Evolutionary conservation across 2,329 filamentous ascomycete species (phyloP).

Genomic region (Fusarium napiforme): DNA sequence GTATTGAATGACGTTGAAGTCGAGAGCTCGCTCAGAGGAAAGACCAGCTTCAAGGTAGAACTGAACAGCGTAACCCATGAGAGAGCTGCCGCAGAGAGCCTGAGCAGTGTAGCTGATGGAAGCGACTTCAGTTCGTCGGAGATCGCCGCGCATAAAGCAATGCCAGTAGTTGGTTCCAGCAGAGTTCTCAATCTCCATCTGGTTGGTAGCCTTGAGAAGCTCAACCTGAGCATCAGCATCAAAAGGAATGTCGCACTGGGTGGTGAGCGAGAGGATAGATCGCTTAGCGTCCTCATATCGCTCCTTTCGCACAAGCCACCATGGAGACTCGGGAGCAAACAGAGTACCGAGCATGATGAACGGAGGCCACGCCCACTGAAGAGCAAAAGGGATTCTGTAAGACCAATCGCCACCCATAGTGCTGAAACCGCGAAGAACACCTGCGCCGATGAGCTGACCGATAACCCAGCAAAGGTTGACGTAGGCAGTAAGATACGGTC

Average conservation of each 20-base stretch:
- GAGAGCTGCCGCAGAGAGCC: constrained; percentile 14
- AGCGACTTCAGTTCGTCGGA: constrained; percentile 15
- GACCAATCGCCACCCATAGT: constrained; percentile 55
- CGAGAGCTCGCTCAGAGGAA: constrained; percentile 1
- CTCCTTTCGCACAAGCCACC: constrained; percentile 59
- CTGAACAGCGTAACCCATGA: constrained; percentile 18
- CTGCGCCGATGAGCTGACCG: constrained; percentile 58
- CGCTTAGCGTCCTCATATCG: constrained; percentile 52
- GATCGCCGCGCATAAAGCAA: constrained; percentile 22
- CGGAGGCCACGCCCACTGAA: constrained; percentile 60
- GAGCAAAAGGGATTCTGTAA: constrained; percentile 59
- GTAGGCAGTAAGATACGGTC: constrained; percentile 60
- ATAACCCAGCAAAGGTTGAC: constrained; percentile 62
- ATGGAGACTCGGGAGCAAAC: constrained; percentile 62
- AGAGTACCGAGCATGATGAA: constrained; percentile 56
- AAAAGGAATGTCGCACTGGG: constrained; percentile 8
- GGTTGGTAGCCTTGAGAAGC: constrained; percentile 45
- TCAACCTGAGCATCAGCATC: constrained; percentile 59
- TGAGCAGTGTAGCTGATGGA: constrained; percentile 12
- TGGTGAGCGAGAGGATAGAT: constrained; percentile 37
- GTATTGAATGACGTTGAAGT: constrained; percentile 22
- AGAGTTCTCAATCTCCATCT: constrained; percentile 26
- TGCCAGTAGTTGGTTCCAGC: constrained; percentile 27
- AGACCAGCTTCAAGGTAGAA: constrained; percentile 16
- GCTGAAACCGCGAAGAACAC: constrained; percentile 54